Evolutionary conservation across 768 basidiomycete species (phyloP).

Genomic region (Podaxis pistillaris): DNA sequence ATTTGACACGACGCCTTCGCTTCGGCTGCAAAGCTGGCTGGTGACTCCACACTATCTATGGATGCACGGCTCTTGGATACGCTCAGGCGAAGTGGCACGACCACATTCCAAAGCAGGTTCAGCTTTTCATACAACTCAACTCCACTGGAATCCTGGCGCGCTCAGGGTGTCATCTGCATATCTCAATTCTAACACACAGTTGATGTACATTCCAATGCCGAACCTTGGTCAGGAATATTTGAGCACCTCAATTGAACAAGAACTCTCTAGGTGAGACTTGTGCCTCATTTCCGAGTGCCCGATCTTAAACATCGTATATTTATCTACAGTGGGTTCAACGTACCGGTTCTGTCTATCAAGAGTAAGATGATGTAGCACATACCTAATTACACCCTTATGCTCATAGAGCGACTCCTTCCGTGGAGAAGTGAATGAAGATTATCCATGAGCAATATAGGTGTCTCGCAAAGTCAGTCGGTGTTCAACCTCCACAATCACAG

Average conservation of each 20-base stretch:
- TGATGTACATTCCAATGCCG: not conserved
- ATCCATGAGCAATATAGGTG: no score
- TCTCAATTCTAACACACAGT: not conserved
- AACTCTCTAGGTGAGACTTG: not conserved
- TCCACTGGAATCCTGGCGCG: not conserved
- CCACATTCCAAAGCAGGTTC: not conserved
- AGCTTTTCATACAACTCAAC: not conserved
- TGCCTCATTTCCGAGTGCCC: not conserved
- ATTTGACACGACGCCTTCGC: not conserved
- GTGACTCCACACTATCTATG: not conserved
- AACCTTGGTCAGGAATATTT: not conserved
- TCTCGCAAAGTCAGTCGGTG: no score
- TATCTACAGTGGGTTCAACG: no score
- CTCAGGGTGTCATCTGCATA: not conserved
- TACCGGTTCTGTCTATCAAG: no score
- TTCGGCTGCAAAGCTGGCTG: not conserved
- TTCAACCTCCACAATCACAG: no score
- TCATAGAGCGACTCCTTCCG: no score
- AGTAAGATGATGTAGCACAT: no score
- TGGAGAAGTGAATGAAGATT: no score
- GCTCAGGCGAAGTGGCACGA: not conserved
- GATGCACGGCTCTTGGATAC: not conserved
- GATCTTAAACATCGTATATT: no score
- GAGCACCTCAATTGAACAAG: not conserved
- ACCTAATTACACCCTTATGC: no score